Base-by-base conservation (phyloP, 805 yeast genomes). In the Scheffersomyces amazonensis region DNA sequence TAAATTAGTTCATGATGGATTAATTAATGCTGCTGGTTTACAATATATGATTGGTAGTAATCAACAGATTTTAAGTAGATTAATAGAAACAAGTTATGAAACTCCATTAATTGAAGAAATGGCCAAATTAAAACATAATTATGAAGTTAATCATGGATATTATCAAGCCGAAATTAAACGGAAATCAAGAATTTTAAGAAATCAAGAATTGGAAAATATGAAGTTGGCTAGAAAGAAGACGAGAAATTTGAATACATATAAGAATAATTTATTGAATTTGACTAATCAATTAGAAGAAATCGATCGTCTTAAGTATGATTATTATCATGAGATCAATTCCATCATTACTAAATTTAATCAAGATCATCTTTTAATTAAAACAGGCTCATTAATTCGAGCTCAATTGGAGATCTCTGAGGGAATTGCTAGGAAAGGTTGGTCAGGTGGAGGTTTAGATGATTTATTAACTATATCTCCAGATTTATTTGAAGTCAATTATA, bases 401-500 rank as follows among this genome's bases (percentile, higher is more conserved):
- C 91, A 88, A 54, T 78, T 88, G 13, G 93, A 87, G 50, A 78
- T 87, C 15, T 80, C 78, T 49, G 95, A 86, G 51, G 82, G 84
- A 19, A 78, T 88, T 16, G 95, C 95, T 0, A 71, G 79, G 40
- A 88, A 88, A 53, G 93, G 95, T 4, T 82, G 89, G 87, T 74
- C 83, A 3, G 96, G 95, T 11, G 93, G 91, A 19, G 96, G 96
- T 0, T 62, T 88, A 23, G 96, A 87, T 52, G 81, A 75, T 18
- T 62, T 85, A 37, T 64, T 85, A 17, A 66, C 78, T 1, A 66
- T 73, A 23, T 79, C 86, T 27, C 83, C 84, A 1, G 93, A 84
- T 54, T 39, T 61, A 17, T 60, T 62, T 40, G 61, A 54, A n/a
- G 34, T 37, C 3, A 37, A 36, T 21, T 47, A 45, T 27, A 13